A percentile compares a stretch with the other conserved stretches of the same genome.
Conservation (phyloP, 345 rosid species). For the Corymbia maculata region DNA sequence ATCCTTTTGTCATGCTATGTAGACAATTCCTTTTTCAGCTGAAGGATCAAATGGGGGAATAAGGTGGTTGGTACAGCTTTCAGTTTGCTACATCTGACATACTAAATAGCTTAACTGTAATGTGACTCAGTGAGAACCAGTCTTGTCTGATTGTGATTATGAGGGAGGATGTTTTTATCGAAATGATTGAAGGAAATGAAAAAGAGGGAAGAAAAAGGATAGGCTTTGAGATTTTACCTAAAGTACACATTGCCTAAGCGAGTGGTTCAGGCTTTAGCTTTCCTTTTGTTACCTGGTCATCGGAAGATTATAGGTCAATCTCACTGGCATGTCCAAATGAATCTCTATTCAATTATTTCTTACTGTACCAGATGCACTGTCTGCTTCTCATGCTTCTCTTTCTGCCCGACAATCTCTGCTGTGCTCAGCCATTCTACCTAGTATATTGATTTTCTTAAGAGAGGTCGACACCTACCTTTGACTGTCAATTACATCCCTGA, state of each 20-base stretch:
- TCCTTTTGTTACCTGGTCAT: neutral
- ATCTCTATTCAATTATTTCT: neutral
- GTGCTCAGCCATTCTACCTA: neutral
- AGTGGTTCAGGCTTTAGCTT: neutral
- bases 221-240: neutral
- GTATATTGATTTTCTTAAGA: neutral
- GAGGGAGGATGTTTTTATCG: neutral
- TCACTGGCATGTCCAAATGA: neutral
- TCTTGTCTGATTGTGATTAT: neutral
- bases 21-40: neutral
- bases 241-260: neutral
- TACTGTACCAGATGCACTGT: neutral
- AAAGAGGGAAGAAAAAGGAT: neutral
- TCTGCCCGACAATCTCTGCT: neutral
- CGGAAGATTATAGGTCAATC: neutral
- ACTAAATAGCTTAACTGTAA: neutral
- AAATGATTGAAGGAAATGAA: neutral
- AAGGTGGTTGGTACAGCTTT: neutral
- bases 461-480: neutral
- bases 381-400: neutral
- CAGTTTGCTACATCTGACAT: neutral
- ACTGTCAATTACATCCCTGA: neutral
- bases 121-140: neutral
- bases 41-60: neutral
- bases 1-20: neutral